A percentile compares a stretch with the other conserved stretches of the same genome.
phyloP scores from a whole-genome alignment of 1,139 yeast genomes.

The Tardiomyces digboiensis region DNA sequence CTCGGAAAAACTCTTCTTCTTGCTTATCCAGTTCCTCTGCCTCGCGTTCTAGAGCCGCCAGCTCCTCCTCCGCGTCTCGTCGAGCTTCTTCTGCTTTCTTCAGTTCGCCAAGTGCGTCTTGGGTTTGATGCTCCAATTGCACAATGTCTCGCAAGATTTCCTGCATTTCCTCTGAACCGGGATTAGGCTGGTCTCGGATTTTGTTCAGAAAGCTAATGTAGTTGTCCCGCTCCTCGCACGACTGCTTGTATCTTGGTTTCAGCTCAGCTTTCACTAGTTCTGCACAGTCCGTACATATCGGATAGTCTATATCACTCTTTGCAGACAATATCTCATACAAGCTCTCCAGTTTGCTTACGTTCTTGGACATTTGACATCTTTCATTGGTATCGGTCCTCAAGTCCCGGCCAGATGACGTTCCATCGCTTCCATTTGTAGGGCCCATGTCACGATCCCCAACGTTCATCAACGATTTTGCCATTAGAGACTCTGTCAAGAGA shows the following conservation, averaged over 20 bases:
- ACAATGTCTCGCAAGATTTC: conserved; percentile 10
- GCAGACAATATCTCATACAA: conserved; percentile 57
- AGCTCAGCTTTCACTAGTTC: conserved; percentile 54
- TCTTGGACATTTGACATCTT: conserved; percentile 27
- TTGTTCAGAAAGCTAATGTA: conserved; percentile 66
- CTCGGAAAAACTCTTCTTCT: conserved; percentile 35
- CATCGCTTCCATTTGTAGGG: conserved; percentile 6
- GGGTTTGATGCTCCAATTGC: conserved; percentile 11
- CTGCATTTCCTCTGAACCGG: conserved; percentile 32
- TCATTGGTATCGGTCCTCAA: conserved; percentile 1
- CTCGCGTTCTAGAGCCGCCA: conserved; percentile 26
- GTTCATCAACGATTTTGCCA: conserved; percentile 9
- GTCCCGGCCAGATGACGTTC: conserved; percentile 6
- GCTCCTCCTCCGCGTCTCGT: conserved; percentile 13
- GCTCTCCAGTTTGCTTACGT: conserved; percentile 42
- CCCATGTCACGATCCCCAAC: conserved; percentile 2
- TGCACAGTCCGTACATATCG: conserved; percentile 85
- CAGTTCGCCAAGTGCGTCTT: conserved; percentile 13
- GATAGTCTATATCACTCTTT: conserved; percentile 76
- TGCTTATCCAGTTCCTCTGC: conserved; percentile 25
- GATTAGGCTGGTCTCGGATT: conserved; percentile 46
- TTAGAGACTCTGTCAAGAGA: conserved; percentile 28
- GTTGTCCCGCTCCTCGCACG: conserved; percentile 68
- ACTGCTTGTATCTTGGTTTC: conserved; percentile 61
- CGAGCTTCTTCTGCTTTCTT: conserved; percentile 19